Percentiles rank a stretch among this genome's conserved stretches.
Evolutionary conservation across 352 stramenopile species (phyloP).

Genomic region (Phytophthora quininea): DNA sequence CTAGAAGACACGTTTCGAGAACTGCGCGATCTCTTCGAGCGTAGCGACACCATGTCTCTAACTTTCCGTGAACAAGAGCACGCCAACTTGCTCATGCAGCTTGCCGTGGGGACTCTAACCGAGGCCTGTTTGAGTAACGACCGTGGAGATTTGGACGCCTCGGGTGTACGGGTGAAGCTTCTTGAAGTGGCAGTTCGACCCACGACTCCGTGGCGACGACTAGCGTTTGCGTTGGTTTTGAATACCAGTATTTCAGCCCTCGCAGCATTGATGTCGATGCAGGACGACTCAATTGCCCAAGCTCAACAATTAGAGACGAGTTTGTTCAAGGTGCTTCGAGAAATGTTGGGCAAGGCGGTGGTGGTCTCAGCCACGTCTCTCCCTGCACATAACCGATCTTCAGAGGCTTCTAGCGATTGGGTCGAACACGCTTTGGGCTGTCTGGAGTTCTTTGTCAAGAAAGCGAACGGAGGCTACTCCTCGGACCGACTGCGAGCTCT

Average conservation of each 20-base stretch:
- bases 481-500: conserved; percentile 35
- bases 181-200: conserved; percentile 51
- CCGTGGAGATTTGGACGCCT: conserved; percentile 18
- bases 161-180: conserved; percentile 40
- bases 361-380: conserved; percentile 37
- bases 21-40: conserved; percentile 37
- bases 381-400: background rate
- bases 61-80: conserved; percentile 35
- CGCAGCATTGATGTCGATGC: conserved; percentile 20
- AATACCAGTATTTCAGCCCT: conserved; percentile 27
- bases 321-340: conserved; percentile 48
- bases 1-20: conserved; percentile 44
- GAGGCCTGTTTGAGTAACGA: conserved; percentile 20
- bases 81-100: conserved; percentile 21
- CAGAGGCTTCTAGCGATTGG: conserved; percentile 21
- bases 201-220: conserved; percentile 30
- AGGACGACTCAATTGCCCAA: conserved; percentile 4
- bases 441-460: conserved; percentile 44
- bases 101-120: conserved; percentile 27
- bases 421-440: conserved; percentile 37
- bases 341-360: conserved; percentile 56
- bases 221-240: conserved; percentile 56
- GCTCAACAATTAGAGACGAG: conserved; percentile 25
- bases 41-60: conserved; percentile 12
- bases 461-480: conserved; percentile 29